Evolutionary conservation across 139 green algal species (phyloP).

Genomic region (Diplosphaera chodatii): DNA sequence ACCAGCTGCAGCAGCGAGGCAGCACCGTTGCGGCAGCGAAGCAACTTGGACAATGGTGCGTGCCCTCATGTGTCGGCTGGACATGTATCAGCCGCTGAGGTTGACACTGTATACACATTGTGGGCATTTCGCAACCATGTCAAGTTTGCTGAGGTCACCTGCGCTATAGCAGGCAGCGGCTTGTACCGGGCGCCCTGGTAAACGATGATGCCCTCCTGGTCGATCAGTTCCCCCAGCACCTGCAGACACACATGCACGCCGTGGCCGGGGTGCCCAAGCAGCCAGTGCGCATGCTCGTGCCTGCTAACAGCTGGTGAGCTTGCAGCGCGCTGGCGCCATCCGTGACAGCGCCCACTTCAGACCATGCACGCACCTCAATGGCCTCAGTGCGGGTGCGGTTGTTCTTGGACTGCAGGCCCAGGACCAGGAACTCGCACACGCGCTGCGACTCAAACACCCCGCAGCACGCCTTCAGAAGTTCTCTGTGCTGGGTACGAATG

Average conservation of each 20-base stretch:
- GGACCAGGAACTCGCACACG: conserved; percentile 38
- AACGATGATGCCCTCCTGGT: conserved; percentile 11
- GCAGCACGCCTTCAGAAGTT: conserved; percentile 63
- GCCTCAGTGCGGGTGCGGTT: conserved; percentile 82
- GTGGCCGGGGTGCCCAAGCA: no score
- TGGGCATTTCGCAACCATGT: no score
- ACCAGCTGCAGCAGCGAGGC: conserved; percentile 56
- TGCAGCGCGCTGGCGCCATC: no score
- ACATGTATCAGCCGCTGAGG: no score
- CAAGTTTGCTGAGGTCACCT: conserved; percentile 10
- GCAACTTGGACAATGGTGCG: no score
- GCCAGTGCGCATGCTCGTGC: no score
- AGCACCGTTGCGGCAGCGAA: no score
- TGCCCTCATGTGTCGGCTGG: no score
- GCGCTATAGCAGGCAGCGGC: conserved; percentile 15
- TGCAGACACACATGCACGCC: no score
- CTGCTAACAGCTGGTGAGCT: no score
- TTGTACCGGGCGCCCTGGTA: conserved; percentile 8
- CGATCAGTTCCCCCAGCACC: conserved; percentile 16
- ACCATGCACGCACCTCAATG: conserved; percentile 64
- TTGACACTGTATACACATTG: no score
- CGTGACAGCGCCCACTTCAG: no score
- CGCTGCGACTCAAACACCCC: conserved; percentile 40
- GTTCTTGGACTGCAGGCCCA: conserved; percentile 84
- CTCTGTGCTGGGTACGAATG: conserved; percentile 48